These are phyloP conservation scores for Pythium oligandrum DNA, from an alignment of 352 stramenopile genomes.

Conservation along the genomic window DNA sequence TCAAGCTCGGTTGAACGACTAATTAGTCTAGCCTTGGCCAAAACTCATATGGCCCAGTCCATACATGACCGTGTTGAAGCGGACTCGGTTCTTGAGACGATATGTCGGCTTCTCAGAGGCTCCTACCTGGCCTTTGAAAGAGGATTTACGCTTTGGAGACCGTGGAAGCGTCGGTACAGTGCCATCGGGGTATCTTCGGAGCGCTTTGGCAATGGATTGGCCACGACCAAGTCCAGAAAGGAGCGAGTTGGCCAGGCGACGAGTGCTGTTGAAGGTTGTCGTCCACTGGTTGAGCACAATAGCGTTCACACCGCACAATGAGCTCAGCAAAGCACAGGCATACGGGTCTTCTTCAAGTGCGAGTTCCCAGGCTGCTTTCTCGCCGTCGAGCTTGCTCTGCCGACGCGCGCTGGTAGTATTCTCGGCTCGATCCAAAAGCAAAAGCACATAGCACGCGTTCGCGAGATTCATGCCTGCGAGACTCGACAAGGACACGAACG, in stretches of 20 bases:
- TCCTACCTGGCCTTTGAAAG: background rate
- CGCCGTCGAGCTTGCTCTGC: slow-evolving; percentile 84
- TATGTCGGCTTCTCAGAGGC: background rate
- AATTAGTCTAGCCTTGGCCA: slow-evolving; percentile 1
- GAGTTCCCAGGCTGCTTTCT: slow-evolving; percentile 58
- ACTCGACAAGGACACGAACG: slow-evolving; percentile 27
- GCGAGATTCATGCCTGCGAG: slow-evolving; percentile 69
- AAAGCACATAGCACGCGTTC: slow-evolving; percentile 57
- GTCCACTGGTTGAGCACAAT: slow-evolving; percentile 80
- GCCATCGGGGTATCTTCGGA: slow-evolving; percentile 52
- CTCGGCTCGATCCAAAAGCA: slow-evolving; percentile 78
- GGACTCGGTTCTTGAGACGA: slow-evolving; percentile 66
- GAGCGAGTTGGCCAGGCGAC: slow-evolving; percentile 44
- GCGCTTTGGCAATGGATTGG: slow-evolving; percentile 50
- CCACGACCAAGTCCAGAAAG: slow-evolving; percentile 45
- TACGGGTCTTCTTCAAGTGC: slow-evolving; percentile 63
- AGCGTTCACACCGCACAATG: slow-evolving; percentile 68
- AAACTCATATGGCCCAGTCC: slow-evolving; percentile 52
- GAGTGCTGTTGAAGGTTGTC: slow-evolving; percentile 74
- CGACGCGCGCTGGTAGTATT: slow-evolving; percentile 64
- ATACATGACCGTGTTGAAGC: slow-evolving; percentile 68
- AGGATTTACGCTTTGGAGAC: background rate
- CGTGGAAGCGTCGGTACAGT: slow-evolving; percentile 6
- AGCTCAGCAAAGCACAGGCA: slow-evolving; percentile 62
- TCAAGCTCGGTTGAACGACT: no score